These are phyloP conservation scores for Anastatica hierochuntica DNA, from an alignment of 345 rosid species.

Conservation along the genomic window DNA sequence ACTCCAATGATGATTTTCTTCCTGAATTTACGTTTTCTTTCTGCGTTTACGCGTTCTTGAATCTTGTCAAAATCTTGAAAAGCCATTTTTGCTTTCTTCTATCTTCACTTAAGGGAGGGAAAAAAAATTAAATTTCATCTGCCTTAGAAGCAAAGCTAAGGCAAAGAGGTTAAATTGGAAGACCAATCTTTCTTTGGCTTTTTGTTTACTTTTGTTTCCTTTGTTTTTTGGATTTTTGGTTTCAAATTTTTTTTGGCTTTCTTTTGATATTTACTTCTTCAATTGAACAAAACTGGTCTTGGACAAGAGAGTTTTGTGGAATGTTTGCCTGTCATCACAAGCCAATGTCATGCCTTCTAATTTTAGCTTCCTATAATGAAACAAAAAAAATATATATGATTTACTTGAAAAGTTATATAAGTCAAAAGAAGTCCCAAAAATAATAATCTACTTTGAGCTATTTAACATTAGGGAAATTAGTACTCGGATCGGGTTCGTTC, in stretches of 20 bases:
- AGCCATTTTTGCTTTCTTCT: conserved; percentile 37
- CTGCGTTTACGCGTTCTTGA: conserved; percentile 52
- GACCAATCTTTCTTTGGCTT: background rate
- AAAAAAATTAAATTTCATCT: conserved; percentile 25
- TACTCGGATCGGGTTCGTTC: too few species aligned
- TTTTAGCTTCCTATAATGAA: conserved; percentile 7
- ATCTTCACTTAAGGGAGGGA: conserved; percentile 22
- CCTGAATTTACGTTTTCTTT: conserved; percentile 43
- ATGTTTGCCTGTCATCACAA: conserved; percentile 10
- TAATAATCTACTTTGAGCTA: too few species aligned
- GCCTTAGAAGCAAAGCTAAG: conserved; percentile 47
- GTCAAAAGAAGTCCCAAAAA: too few species aligned
- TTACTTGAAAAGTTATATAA: too few species aligned
- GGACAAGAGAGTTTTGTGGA: conserved; percentile 58
- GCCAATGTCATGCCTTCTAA: conserved; percentile 11
- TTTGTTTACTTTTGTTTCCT: too few species aligned
- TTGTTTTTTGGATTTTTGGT: too few species aligned
- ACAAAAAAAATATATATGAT: background rate
- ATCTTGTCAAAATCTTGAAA: conserved; percentile 79
- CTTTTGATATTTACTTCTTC: background rate
- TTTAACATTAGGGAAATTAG: too few species aligned
- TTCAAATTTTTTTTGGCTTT: too few species aligned
- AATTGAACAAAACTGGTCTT: conserved; percentile 19
- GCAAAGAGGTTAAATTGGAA: conserved; percentile 21
- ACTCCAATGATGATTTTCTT: conserved; percentile 34